These are phyloP conservation scores for Arctium lappa DNA, from an alignment of 129 eudicot species.

Conservation along the genomic window DNA sequence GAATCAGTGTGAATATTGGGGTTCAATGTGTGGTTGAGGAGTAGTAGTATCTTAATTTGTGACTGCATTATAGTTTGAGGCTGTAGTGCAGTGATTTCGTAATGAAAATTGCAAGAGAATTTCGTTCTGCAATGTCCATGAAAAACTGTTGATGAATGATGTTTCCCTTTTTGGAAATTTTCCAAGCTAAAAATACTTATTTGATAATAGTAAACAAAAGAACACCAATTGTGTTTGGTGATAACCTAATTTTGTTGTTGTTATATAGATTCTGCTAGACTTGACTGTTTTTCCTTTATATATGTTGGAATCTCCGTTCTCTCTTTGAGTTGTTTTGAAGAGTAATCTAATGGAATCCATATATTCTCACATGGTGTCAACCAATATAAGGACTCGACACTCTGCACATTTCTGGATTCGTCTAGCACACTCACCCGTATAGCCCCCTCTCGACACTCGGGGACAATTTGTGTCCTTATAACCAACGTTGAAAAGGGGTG, in stretches of 20 bases:
- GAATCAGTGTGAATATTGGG: neutral
- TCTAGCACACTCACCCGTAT: too few species aligned
- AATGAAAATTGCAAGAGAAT: neutral
- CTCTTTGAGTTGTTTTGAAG: neutral
- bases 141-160: neutral
- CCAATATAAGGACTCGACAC: too few species aligned
- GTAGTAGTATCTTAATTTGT: neutral
- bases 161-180: too few species aligned
- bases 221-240: neutral
- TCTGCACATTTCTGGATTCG: too few species aligned
- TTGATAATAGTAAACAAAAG: neutral
- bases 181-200: too few species aligned
- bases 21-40: neutral
- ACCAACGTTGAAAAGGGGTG: too few species aligned
- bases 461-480: too few species aligned
- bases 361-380: too few species aligned
- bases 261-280: neutral
- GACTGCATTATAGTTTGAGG: neutral
- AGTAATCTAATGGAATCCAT: too few species aligned
- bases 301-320: neutral
- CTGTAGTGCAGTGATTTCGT: neutral
- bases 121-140: neutral
- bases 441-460: too few species aligned
- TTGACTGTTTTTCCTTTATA: neutral
- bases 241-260: neutral